Percentiles rank a stretch among this genome's conserved stretches.
Conservation (phyloP, 2,329 filamentous ascomycete genomes). For the Podosphaera leucotricha region DNA sequence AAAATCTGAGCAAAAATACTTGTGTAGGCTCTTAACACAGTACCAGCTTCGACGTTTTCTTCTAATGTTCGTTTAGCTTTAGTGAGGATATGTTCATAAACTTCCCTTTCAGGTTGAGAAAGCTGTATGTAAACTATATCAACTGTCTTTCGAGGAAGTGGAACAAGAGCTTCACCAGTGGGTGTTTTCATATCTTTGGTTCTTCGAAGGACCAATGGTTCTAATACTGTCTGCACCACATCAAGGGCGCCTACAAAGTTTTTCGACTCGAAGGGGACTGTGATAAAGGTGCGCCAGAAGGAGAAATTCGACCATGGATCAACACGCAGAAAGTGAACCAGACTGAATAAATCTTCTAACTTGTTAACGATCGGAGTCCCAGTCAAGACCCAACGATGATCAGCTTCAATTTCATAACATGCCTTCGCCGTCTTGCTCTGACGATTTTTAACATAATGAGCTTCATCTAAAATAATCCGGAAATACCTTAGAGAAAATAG, state of each 20-base stretch:
- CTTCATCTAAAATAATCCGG: slow-evolving; percentile 85
- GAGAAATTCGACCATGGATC: slow-evolving; percentile 98
- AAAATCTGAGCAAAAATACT: slow-evolving; percentile 95
- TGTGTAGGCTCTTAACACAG: slow-evolving; percentile 82
- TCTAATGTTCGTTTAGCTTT: slow-evolving; percentile 66
- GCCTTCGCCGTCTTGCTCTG: slow-evolving; percentile 86
- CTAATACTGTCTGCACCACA: slow-evolving; percentile 88
- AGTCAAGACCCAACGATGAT: slow-evolving; percentile 79
- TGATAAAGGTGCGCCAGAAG: slow-evolving; percentile 98
- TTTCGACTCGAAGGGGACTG: slow-evolving; percentile 84
- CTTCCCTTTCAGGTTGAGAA: slow-evolving; percentile 61
- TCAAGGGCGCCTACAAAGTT: slow-evolving; percentile 84
- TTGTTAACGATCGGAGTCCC: slow-evolving; percentile 95
- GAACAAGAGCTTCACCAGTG: slow-evolving; percentile 56
- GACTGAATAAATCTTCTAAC: slow-evolving; percentile 78
- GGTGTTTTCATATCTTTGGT: slow-evolving; percentile 98
- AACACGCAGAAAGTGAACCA: slow-evolving; percentile 78
- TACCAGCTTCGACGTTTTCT: slow-evolving; percentile 73
- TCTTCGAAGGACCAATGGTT: slow-evolving; percentile 79
- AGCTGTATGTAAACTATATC: slow-evolving; percentile 77
- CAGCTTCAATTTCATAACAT: slow-evolving; percentile 70
- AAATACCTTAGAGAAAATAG: slow-evolving; percentile 90
- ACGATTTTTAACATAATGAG: slow-evolving; percentile 74
- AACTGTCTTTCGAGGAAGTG: slow-evolving; percentile 56
- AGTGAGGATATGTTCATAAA: slow-evolving; percentile 77